Evolutionary conservation across 306 rosid genomes (phyloP), one percentile per base, ranked within the genome.

Genomic region (Biancaea sappan): DNA sequence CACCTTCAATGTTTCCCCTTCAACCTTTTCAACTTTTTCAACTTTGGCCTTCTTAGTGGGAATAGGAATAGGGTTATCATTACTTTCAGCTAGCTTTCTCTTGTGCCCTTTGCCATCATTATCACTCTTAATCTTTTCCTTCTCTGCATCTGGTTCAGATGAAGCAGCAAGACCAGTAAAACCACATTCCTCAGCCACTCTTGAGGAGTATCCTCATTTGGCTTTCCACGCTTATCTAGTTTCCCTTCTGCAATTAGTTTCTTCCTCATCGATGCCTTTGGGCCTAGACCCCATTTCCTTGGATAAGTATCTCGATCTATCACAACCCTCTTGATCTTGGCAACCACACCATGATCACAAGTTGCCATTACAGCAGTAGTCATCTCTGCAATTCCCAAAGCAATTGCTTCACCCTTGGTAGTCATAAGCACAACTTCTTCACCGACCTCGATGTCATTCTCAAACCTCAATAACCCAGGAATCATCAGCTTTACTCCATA

Each of bases 401-500:
- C 93, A 76, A 89, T 62, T 0, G 93, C 93, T 69, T 89, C 93
- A 0, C 93, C 93, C 35, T 89, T 89, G 8, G 93, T 89, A 40
- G 91, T 89, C 93, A 89, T 89, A 12, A 89, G 86, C 41, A 89
- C 93, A 38, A 89, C 77, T 60, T 89, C 93, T 82, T 89, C 91
- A 50, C 91, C 93, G 6, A 47, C 93, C 73, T 86, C 93, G 53
- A 89, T 85, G 18, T 89, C 91, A 58, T 86, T 89, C 75, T 89
- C 93, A 58, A 86, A 89, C 69, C 93, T 84, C 66, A 89, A 78
- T 67, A 89, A 51, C 59, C 93, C 93, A 3, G 91, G 93, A 80
- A 89, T 84, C 93, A 89, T 89, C 68, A 89, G 76, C 88, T 89
- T 89, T 1, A 91, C 93, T 18, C 93, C 93, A 85, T 89, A 89